A percentile compares a stretch with the other conserved stretches of the same genome.
Evolutionary conservation across 345 rosid species (phyloP).

Genomic region (Trapa bicornis): DNA sequence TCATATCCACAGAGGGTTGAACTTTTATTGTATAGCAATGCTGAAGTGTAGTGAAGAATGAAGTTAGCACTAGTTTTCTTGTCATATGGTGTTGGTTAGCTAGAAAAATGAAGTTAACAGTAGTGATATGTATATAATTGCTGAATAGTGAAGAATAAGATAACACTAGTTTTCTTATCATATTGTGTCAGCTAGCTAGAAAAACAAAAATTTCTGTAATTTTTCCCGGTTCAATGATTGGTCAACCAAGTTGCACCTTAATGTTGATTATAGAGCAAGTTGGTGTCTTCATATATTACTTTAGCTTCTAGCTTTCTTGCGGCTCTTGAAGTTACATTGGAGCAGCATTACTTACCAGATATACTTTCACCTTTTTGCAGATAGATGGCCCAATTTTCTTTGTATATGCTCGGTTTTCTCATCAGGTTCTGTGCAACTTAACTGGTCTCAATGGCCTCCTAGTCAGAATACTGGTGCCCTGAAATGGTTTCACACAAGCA

Average conservation of each 20-base stretch:
- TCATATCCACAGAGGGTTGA: neutral
- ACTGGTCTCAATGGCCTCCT: conserved; percentile 97
- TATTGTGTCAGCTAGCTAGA: neutral
- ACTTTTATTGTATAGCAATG: neutral
- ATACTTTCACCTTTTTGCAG: conserved; percentile 36
- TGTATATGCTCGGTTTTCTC: conserved; percentile 96
- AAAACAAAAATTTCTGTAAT: neutral
- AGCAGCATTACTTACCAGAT: neutral
- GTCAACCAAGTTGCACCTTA: neutral
- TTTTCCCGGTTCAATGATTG: neutral
- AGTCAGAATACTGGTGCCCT: conserved; percentile 51
- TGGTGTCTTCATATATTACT: neutral
- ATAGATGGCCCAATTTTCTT: conserved; percentile 98
- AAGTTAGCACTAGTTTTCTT: neutral
- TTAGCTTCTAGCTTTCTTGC: neutral
- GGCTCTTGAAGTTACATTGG: neutral
- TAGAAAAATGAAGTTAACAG: neutral
- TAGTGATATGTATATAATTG: neutral
- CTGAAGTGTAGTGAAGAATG: neutral
- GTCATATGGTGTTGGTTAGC: neutral
- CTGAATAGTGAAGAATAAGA: neutral
- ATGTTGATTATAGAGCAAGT: neutral
- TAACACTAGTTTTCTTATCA: neutral
- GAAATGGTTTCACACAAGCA: conserved; percentile 93
- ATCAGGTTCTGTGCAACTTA: conserved; percentile 95